A percentile compares a stretch with the other conserved stretches of the same genome.
Evolutionary conservation across 2,329 filamentous ascomycete species (phyloP).

Genomic region (Exophiala aquamarina): DNA sequence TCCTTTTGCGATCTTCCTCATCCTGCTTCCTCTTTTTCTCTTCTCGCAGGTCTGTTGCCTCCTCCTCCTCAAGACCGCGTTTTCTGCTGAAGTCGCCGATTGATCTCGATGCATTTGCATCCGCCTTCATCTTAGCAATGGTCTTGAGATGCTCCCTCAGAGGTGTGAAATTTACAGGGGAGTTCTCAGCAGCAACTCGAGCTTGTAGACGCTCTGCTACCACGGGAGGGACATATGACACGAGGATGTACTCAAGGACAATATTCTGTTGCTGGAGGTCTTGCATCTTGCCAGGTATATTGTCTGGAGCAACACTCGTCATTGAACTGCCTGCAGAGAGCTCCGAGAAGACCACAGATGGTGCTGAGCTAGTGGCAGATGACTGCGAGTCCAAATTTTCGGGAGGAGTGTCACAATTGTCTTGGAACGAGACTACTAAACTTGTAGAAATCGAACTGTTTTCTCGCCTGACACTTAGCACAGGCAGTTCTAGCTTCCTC

Average conservation of each 20-base stretch:
- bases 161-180: constrained; percentile 65
- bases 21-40: constrained; percentile 85
- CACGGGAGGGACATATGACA: constrained; percentile 47
- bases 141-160: constrained; percentile 69
- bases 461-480: constrained; percentile 66
- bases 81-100: constrained; percentile 46
- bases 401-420: constrained; percentile 30
- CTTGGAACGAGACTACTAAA: constrained; percentile 28
- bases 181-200: constrained; percentile 36
- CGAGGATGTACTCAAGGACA: constrained; percentile 50
- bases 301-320: constrained; percentile 34
- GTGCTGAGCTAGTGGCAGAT: constrained; percentile 31
- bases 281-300: constrained; percentile 37
- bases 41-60: constrained; percentile 50
- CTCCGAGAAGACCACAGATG: constrained; percentile 38
- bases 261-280: constrained; percentile 51
- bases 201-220: constrained; percentile 31
- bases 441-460: constrained; percentile 39
- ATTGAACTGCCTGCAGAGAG: constrained; percentile 39
- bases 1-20: constrained; percentile 84
- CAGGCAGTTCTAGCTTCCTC: constrained; percentile 72
- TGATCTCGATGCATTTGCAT: constrained; percentile 69
- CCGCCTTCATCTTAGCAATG: constrained; percentile 66
- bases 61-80: constrained; percentile 44
- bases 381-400: constrained; percentile 26